Evolutionary conservation across 768 basidiomycete genomes (phyloP).

Genomic region (Lepiota subincarnata): DNA sequence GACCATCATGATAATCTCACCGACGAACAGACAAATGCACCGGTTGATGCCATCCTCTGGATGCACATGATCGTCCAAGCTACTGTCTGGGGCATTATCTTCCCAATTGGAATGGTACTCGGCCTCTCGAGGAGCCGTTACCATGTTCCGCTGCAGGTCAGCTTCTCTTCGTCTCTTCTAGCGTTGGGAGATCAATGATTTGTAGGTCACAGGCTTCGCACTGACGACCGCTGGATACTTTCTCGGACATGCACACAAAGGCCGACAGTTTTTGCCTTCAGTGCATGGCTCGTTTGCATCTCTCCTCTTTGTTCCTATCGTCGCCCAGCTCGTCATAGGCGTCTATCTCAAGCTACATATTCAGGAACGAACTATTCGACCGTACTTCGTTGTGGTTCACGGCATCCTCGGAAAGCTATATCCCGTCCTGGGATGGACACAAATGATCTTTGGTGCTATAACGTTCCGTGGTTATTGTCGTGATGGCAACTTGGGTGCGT

Average conservation of each 20-base stretch:
- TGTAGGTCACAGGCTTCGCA: slow-evolving; percentile 59
- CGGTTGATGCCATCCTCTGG: slow-evolving; percentile 76
- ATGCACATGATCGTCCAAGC: slow-evolving; percentile 80
- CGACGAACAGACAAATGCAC: slow-evolving; percentile 59
- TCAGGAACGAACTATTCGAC: slow-evolving; percentile 69
- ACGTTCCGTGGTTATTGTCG: slow-evolving; percentile 75
- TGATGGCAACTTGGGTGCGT: slow-evolving; percentile 57
- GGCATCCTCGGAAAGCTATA: slow-evolving; percentile 80
- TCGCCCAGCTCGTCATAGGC: slow-evolving; percentile 65
- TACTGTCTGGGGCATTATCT: slow-evolving; percentile 79
- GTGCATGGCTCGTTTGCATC: slow-evolving; percentile 70
- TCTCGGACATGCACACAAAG: slow-evolving; percentile 84
- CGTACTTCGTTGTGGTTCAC: slow-evolving; percentile 66
- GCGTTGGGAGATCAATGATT: neutral
- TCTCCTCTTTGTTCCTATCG: slow-evolving; percentile 61
- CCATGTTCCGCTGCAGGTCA: slow-evolving; percentile 86
- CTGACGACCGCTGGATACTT: slow-evolving; percentile 71
- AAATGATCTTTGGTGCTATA: slow-evolving; percentile 84
- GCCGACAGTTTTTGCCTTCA: slow-evolving; percentile 70
- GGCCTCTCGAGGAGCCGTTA: slow-evolving; percentile 76
- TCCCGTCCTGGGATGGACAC: slow-evolving; percentile 83
- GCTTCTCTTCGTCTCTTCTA: slow-evolving; percentile 14
- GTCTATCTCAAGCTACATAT: slow-evolving; percentile 93
- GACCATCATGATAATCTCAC: slow-evolving; percentile 57
- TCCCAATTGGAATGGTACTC: slow-evolving; percentile 80